These are phyloP conservation scores for Lichenothelia convexa DNA, from an alignment of 495 filamentous ascomycete genomes.

Conservation along the genomic window DNA sequence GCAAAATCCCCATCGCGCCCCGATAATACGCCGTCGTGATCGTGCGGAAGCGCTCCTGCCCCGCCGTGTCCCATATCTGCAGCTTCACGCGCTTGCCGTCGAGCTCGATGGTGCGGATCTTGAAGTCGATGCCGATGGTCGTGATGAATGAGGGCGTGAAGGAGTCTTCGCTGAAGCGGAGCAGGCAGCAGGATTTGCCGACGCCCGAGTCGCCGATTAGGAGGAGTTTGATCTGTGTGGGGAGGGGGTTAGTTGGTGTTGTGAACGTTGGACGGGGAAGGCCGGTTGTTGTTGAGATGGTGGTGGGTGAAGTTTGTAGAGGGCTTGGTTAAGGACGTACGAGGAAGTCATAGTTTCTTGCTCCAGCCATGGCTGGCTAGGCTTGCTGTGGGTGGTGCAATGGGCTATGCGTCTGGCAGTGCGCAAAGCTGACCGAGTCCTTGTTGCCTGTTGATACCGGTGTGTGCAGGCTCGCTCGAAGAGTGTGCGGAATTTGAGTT, in stretches of 20 bases:
- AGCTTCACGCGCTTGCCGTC: slow-evolving; percentile 97
- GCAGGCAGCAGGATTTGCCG: slow-evolving; percentile 94
- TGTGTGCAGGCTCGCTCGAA: too few species aligned
- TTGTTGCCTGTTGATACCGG: too few species aligned
- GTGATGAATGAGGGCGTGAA: slow-evolving; percentile 99
- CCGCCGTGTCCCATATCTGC: slow-evolving; percentile 98
- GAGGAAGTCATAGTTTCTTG: too few species aligned
- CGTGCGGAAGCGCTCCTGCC: slow-evolving; percentile 93
- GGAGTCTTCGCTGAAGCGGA: slow-evolving; percentile 96
- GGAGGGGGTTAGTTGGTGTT: slow-evolving; percentile 4
- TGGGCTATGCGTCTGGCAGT: too few species aligned
- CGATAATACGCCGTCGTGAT: slow-evolving; percentile 98
- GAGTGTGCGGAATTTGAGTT: too few species aligned
- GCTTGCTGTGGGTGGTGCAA: too few species aligned
- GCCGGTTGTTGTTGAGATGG: too few species aligned
- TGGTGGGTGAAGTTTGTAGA: too few species aligned
- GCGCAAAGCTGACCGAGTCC: too few species aligned
- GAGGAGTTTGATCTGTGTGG: slow-evolving; percentile 80
- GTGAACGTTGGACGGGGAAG: too few species aligned
- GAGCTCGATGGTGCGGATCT: slow-evolving; percentile 95
- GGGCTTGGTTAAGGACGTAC: too few species aligned
- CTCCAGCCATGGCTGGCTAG: too few species aligned
- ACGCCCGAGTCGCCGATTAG: slow-evolving; percentile 97
- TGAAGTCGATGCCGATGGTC: slow-evolving; percentile 99
- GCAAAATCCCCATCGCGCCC: slow-evolving; percentile 92